Base-by-base conservation (phyloP, 1,284 basidiomycete species). In the Vanrija humicola region DNA sequence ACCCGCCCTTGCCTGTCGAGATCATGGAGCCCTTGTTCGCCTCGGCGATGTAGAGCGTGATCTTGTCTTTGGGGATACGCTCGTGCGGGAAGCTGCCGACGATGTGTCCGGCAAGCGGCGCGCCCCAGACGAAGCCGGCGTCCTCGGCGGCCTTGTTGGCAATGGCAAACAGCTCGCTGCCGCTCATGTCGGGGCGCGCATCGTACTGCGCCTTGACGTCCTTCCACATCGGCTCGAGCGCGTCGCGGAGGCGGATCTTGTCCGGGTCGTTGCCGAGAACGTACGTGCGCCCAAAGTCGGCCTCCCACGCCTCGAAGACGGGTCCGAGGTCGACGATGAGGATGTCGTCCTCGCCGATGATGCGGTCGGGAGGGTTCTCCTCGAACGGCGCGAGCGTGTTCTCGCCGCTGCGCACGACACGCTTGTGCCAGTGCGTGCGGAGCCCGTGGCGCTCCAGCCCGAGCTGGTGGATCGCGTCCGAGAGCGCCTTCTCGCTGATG, bases 341-440 rank as follows among this genome's bases (percentile, higher is more conserved):
- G 9, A 61, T 55, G 53, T 61, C 59, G 47, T 61, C 55, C 8
- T 25, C 55, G n/a, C 21, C 47, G 25, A 61, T 54, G 8, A 38
- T 6, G 15, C 59, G 39, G 53, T 61, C 55, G 14, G 59, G 59
- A 18, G 59, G 55, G 50, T 57, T 57, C 9, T 55, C 59, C 55
- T 61, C 55, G 45, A 60, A 59, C 21, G 59, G 59, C 40, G 15
- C 9, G 40, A 57, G 52, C 2, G 59, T 61, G 55, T 61, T 61
- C 7, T 52, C 52, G 5, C 59, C 59, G 25, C 46, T 50, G 14
- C 59, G 59, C 6, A 61, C 38, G 26, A 61, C 29, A 6, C 59
- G 59, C 50, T 61, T 61, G 55, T 61, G 59, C 59, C 59, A 61
- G 52, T 61, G 50, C 6, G 55, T 55, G 25, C 45, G 50, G 9